A percentile compares a stretch with the other conserved stretches of the same genome.
Evolutionary conservation across 805 yeast species (phyloP).

Genomic region (Saturnispora zaruensis): DNA sequence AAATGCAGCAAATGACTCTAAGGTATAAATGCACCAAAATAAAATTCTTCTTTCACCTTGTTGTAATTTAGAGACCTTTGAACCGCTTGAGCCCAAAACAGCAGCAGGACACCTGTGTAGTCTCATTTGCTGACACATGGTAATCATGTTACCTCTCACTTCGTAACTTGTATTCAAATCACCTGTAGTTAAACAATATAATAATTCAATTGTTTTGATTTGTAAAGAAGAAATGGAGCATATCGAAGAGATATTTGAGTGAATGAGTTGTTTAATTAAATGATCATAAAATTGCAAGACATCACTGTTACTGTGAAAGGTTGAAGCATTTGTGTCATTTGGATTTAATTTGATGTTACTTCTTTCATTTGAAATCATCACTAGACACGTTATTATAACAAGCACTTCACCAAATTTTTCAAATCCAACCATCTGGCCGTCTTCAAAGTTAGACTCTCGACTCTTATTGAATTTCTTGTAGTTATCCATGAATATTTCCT

Average conservation of each 20-base stretch:
- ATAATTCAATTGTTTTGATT: constrained; percentile 56
- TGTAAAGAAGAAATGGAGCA: constrained; percentile 66
- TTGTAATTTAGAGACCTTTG: constrained; percentile 55
- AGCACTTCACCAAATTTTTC: constrained; percentile 53
- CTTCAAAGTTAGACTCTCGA: constrained; percentile 36
- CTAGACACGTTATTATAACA: constrained; percentile 41
- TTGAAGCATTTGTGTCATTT: constrained; percentile 4
- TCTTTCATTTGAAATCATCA: constrained; percentile 35
- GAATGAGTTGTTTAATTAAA: constrained; percentile 52
- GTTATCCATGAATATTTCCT: constrained; percentile 54
- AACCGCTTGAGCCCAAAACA: constrained; percentile 57
- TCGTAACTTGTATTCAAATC: constrained; percentile 68
- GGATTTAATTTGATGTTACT: constrained; percentile 14
- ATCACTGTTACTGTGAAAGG: constrained; percentile 22
- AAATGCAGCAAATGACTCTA: constrained; percentile 68
- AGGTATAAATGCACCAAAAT: constrained; percentile 75
- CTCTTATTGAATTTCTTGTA: constrained; percentile 42
- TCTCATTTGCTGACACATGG: constrained; percentile 80
- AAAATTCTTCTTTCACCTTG: constrained; percentile 76
- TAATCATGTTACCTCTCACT: constrained; percentile 62
- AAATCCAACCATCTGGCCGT: constrained; percentile 33
- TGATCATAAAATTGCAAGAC: constrained; percentile 46
- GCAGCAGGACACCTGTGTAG: constrained; percentile 84
- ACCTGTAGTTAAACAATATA: constrained; percentile 65
- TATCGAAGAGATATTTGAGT: constrained; percentile 49